Percentiles rank a stretch among this genome's conserved stretches.
These are phyloP conservation scores for Amanita thiersii DNA, from an alignment of 768 basidiomycete genomes.

Conservation along the genomic window DNA sequence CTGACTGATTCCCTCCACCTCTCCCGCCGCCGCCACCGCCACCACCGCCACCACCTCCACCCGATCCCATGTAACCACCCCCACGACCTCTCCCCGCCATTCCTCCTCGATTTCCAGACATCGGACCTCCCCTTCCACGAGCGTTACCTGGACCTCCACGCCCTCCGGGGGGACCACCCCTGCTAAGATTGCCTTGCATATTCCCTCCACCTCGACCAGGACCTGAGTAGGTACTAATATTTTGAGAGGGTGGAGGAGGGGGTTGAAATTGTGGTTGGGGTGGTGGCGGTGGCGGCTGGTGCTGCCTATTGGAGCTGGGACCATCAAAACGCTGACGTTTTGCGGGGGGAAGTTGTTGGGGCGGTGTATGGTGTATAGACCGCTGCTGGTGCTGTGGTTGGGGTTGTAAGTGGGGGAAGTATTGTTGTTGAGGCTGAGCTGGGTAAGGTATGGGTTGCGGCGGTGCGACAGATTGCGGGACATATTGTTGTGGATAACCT, in stretches of 20 bases:
- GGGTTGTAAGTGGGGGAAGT: constrained; percentile 33
- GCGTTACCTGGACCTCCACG: constrained; percentile 35
- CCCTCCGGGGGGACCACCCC: constrained; percentile 20
- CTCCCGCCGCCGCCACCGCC: constrained; percentile 34
- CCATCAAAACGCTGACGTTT: constrained; percentile 88
- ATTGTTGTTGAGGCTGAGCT: constrained; percentile 38
- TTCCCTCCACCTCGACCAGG: constrained; percentile 24
- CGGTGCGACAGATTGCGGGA: constrained; percentile 50
- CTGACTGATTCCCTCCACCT: constrained; percentile 35
- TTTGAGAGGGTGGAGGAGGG: constrained; percentile 41
- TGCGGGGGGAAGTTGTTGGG: constrained; percentile 83
- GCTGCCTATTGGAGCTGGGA: constrained; percentile 46
- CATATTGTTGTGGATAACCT: constrained; percentile 58
- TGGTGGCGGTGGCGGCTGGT: constrained; percentile 42
- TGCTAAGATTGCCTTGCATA: constrained; percentile 13
- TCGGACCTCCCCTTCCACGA: constrained; percentile 44
- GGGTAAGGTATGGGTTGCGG: constrained; percentile 46
- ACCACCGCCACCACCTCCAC: constrained; percentile 26
- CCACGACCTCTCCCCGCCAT: constrained; percentile 33
- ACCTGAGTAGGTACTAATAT: constrained; percentile 26
- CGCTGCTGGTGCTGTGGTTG: constrained; percentile 42
- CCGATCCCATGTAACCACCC: constrained; percentile 26
- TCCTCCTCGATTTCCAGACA: constrained; percentile 37
- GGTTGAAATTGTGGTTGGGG: constrained; percentile 63
- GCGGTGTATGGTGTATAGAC: constrained; percentile 54